These are phyloP conservation scores for Thelonectria discophora DNA, from an alignment of 2,329 filamentous ascomycete genomes.

Conservation along the genomic window DNA sequence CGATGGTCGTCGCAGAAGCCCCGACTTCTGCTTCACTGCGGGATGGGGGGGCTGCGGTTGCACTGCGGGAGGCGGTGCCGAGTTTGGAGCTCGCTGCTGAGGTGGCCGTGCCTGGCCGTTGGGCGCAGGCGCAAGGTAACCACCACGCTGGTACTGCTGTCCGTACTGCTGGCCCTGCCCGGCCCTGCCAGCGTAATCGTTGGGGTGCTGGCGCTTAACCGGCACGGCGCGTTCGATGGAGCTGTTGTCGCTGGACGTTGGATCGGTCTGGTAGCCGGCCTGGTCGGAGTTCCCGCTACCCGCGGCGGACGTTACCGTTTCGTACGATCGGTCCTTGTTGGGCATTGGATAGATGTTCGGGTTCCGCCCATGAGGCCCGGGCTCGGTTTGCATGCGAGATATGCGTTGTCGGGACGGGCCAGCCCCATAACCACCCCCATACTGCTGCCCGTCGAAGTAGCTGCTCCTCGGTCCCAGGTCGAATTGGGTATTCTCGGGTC, in stretches of 20 bases:
- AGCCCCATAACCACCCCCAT: slow-evolving; percentile 45
- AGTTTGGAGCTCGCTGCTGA: slow-evolving; percentile 38
- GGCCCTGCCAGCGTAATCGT: slow-evolving; percentile 72
- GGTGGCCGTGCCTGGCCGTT: slow-evolving; percentile 38
- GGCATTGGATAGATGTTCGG: slow-evolving; percentile 62
- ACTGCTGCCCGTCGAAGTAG: slow-evolving; percentile 56
- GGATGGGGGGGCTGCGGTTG: slow-evolving; percentile 31
- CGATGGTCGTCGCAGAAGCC: slow-evolving; percentile 43
- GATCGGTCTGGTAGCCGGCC: slow-evolving; percentile 84
- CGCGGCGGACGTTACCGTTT: slow-evolving; percentile 83
- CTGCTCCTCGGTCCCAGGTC: slow-evolving; percentile 50
- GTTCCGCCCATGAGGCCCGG: slow-evolving; percentile 52
- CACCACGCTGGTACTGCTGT: slow-evolving; percentile 53
- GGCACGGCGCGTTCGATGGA: slow-evolving; percentile 79
- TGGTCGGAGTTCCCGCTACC: slow-evolving; percentile 80
- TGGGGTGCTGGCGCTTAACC: slow-evolving; percentile 63
- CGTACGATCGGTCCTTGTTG: slow-evolving; percentile 81
- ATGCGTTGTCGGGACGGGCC: slow-evolving; percentile 40
- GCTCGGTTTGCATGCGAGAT: slow-evolving; percentile 58
- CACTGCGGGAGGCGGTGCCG: slow-evolving; percentile 35
- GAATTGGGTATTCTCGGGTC: slow-evolving; percentile 53
- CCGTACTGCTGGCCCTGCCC: slow-evolving; percentile 51
- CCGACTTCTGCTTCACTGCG: slow-evolving; percentile 43
- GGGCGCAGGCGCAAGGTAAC: slow-evolving; percentile 49
- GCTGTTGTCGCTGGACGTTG: slow-evolving; percentile 88